Conservation (phyloP, 176 grass and related monocot species). For the Carex pumila region DNA sequence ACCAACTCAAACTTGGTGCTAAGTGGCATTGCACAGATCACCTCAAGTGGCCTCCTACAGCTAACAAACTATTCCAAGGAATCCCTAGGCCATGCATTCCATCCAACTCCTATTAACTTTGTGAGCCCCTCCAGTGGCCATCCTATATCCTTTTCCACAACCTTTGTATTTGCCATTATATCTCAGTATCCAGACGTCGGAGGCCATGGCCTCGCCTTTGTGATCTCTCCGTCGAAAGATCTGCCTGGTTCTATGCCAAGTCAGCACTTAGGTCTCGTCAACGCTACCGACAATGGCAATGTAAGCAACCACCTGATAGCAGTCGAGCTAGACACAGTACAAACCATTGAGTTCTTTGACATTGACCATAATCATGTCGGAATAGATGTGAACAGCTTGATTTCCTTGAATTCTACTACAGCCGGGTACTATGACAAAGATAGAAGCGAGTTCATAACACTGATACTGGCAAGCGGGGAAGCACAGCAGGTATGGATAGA, state of each 20-base stretch:
- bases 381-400: constrained; percentile 38
- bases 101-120: constrained; percentile 18
- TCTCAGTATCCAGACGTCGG: constrained; percentile 29
- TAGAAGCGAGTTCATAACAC: background rate
- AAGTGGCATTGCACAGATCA: constrained; percentile 21
- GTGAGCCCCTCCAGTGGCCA: background rate
- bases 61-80: constrained; percentile 41
- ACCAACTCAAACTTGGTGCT: constrained; percentile 27
- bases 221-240: constrained; percentile 33
- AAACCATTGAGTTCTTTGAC: constrained; percentile 42
- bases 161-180: constrained; percentile 48
- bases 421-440: constrained; percentile 31
- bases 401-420: constrained; percentile 14
- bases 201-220: constrained; percentile 44
- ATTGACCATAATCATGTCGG: constrained; percentile 55
- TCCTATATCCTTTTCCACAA: constrained; percentile 36
- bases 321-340: constrained; percentile 50
- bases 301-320: constrained; percentile 35
- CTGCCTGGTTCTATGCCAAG: constrained; percentile 18
- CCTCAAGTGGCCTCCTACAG: constrained; percentile 21
- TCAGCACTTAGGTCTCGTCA: constrained; percentile 47
- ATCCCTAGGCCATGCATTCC: constrained; percentile 36
- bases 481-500: constrained; percentile 48
- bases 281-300: constrained; percentile 26
- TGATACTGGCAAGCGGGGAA: constrained; percentile 28